These are phyloP conservation scores for Quercus engelmannii DNA, from an alignment of 306 rosid species.

Conservation along the genomic window DNA sequence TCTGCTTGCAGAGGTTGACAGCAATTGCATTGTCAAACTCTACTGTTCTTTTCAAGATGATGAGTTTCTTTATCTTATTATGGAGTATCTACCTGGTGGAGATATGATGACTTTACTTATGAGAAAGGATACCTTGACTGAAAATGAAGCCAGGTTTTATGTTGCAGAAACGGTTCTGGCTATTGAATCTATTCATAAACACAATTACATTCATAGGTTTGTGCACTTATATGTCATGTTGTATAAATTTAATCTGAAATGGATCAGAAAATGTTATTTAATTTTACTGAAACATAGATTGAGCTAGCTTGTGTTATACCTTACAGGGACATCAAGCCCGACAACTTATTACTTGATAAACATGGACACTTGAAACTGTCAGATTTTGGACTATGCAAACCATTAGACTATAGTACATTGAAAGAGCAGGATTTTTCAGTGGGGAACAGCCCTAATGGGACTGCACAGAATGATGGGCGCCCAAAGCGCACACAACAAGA, in stretches of 20 bases:
- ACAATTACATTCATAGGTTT: conserved; percentile 93
- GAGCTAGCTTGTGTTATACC: conserved; percentile 20
- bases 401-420: conserved; percentile 85
- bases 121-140: conserved; percentile 96
- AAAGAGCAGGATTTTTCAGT: conserved; percentile 73
- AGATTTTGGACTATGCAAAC: conserved; percentile 98
- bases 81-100: conserved; percentile 99
- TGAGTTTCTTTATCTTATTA: conserved; percentile 83
- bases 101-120: conserved; percentile 99
- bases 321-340: conserved; percentile 97
- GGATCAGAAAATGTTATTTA: conserved; percentile 9
- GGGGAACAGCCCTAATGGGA: conserved; percentile 50
- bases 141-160: conserved; percentile 92
- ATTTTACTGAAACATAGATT: conserved; percentile 1
- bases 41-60: conserved; percentile 97
- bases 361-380: conserved; percentile 91
- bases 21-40: conserved; percentile 93
- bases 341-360: conserved; percentile 91
- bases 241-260: not conserved
- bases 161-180: conserved; percentile 89
- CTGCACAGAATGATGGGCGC: conserved; percentile 54
- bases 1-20: conserved; percentile 98
- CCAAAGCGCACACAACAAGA: conserved; percentile 90
- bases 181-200: conserved; percentile 91
- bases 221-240: conserved; percentile 4